Percentiles rank a stretch among this genome's conserved stretches.
These are phyloP conservation scores for Colletotrichum chrysophilum DNA, from an alignment of 2,329 filamentous ascomycete genomes.

Conservation along the genomic window DNA sequence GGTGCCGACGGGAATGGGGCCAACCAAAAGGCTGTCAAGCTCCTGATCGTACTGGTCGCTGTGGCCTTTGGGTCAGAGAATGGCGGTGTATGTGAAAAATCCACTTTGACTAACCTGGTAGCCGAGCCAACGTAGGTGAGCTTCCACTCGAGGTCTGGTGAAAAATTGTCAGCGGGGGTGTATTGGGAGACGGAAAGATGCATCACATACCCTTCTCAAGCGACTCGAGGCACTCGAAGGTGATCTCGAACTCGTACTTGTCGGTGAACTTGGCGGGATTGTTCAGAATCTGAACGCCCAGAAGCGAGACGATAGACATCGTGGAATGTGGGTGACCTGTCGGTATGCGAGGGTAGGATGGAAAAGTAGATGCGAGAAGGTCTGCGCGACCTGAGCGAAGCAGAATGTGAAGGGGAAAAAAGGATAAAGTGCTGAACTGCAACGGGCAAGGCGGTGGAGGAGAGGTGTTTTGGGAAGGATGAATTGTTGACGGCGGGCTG, in stretches of 20 bases:
- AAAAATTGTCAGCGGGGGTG: background rate
- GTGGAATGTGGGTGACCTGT: constrained; percentile 20
- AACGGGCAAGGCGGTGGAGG: background rate
- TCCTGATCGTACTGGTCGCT: constrained; percentile 98
- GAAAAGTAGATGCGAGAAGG: background rate
- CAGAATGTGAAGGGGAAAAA: background rate
- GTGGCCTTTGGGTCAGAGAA: constrained; percentile 12
- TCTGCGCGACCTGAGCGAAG: background rate
- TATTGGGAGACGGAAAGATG: background rate
- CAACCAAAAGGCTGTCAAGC: constrained; percentile 94
- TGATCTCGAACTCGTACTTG: constrained; percentile 97
- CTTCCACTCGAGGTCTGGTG: constrained; percentile 95
- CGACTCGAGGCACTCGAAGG: constrained; percentile 95
- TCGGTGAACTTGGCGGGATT: constrained; percentile 95
- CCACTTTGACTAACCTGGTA: constrained; percentile 75
- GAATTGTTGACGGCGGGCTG: background rate
- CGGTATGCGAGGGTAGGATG: background rate
- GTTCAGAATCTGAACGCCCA: constrained; percentile 95
- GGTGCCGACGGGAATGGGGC: constrained; percentile 94
- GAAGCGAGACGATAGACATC: constrained; percentile 96
- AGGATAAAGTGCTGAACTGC: background rate
- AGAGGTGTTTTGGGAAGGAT: background rate
- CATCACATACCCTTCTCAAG: constrained; percentile 79
- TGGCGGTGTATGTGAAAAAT: constrained; percentile 18
- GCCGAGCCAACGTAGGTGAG: constrained; percentile 98